Percentiles rank a stretch among this genome's conserved stretches.
These are phyloP conservation scores for Collybia mongolica DNA, from an alignment of 768 basidiomycete species.

Conservation along the genomic window DNA sequence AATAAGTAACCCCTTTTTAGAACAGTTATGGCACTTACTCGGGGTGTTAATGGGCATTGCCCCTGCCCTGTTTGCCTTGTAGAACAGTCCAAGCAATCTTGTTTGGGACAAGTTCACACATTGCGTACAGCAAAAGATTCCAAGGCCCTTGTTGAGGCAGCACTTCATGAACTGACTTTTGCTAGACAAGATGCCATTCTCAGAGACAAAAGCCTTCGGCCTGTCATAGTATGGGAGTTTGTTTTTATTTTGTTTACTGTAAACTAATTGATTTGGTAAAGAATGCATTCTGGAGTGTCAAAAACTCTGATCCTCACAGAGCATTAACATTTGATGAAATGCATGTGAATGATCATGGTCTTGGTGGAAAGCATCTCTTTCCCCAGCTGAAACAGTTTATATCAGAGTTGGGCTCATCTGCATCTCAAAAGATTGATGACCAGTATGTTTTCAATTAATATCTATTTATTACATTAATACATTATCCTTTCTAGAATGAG, in stretches of 20 bases:
- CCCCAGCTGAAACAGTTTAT: constrained; percentile 12
- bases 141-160: background rate
- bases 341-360: constrained; percentile 21
- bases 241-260: background rate
- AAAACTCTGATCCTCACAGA: constrained; percentile 18
- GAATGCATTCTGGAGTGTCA: constrained; percentile 30
- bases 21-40: constrained; percentile 26
- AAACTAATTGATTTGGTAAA: too few relatives aligned
- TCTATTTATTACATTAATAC: too few relatives aligned
- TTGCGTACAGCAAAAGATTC: background rate
- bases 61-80: constrained; percentile 18
- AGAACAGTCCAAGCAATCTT: background rate
- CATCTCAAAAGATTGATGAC: too few relatives aligned
- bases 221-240: background rate
- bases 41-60: constrained; percentile 15
- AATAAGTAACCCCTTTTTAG: constrained; percentile 6
- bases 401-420: background rate
- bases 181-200: background rate
- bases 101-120: background rate
- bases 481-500: too few relatives aligned
- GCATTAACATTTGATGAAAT: constrained; percentile 26
- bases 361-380: constrained; percentile 23
- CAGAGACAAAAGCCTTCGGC: background rate
- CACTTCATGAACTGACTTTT: too few relatives aligned
- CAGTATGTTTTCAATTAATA: too few relatives aligned